Percentiles rank a stretch among this genome's conserved stretches.
Conservation (phyloP, 2,329 filamentous ascomycete genomes). For the Dactylellina sp. region DNA sequence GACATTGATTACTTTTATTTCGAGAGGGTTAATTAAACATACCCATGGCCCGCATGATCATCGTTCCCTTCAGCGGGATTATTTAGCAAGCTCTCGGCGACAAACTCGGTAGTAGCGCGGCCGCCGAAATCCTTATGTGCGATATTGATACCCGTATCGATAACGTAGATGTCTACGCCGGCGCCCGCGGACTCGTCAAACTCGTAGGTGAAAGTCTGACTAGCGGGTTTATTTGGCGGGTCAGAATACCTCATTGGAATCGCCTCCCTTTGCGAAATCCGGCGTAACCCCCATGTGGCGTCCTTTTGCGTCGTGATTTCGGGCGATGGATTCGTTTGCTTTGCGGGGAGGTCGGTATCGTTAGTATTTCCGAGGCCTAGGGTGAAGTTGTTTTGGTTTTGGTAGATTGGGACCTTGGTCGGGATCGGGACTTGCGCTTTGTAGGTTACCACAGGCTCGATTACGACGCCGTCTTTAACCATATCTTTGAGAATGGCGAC, state of each 20-base stretch:
- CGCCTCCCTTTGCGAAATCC: slow-evolving; percentile 61
- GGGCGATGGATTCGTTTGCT: neutral
- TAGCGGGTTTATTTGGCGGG: slow-evolving; percentile 61
- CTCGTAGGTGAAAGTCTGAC: slow-evolving; percentile 61
- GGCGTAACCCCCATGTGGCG: slow-evolving; percentile 61
- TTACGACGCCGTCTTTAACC: slow-evolving; percentile 29
- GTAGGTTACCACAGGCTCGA: slow-evolving; percentile 40
- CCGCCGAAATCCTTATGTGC: slow-evolving; percentile 60
- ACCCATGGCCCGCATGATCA: slow-evolving; percentile 66
- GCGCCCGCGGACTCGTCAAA: slow-evolving; percentile 61
- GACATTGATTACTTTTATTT: no score
- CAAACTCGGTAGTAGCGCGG: slow-evolving; percentile 57
- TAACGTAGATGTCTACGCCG: slow-evolving; percentile 66
- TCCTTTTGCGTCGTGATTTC: slow-evolving; percentile 24
- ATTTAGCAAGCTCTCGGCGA: slow-evolving; percentile 60
- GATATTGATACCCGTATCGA: slow-evolving; percentile 65
- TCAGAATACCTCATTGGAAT: slow-evolving; percentile 55
- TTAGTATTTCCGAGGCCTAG: neutral
- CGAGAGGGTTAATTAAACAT: slow-evolving; percentile 65
- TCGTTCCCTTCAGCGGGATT: slow-evolving; percentile 66
- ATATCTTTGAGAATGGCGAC: slow-evolving; percentile 51
- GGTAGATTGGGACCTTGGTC: neutral
- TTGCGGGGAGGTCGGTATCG: neutral
- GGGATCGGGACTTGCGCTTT: slow-evolving; percentile 13
- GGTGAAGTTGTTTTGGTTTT: neutral